Evolutionary conservation across 140 eudicot genomes (phyloP), one percentile per base, ranked within the genome.

Genomic region (Flaveria floridana): DNA sequence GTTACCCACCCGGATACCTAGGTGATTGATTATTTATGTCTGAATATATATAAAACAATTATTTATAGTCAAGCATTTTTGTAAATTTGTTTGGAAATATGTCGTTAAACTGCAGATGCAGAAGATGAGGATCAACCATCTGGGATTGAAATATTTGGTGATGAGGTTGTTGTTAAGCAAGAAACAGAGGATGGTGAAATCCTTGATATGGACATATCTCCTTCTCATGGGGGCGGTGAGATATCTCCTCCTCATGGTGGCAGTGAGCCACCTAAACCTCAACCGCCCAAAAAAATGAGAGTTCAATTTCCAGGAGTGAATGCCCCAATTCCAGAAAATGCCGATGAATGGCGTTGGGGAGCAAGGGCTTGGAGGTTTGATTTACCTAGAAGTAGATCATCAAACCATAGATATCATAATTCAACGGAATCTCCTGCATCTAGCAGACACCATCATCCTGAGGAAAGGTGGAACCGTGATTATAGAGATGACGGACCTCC

Each of bases 1-100:
- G 98, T 46, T 92, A 89, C 74, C 98, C 98, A 39, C 98, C 96
- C n/a, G 98, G 96, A 48, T 92, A 92, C 83, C 72, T 92, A 68
- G 98, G 98, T 92, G 87, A 57, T 10, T 2, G 14, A 74, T 46
- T 50, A 37, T 61, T 21, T 8, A 2, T 69, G 23, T 50, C 51
- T 20, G 30, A 41, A 18, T 34, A 44, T 12, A 25, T 10, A 41
- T 14, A 58, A 48, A 61, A 30, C 34, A 44, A 2, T 74, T 37
- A 5, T 21, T 75, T 65, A 15, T 39, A 1, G 50, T 30, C 6
- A 1, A 68, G 2, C 18, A 1, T 68, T 23, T 48, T n/a, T 23
- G 16, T 13, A 4, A 18, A 7, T 65, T 67, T 56, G 46, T 58
- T 72, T 47, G 50, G 57, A 42, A 21, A 15, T 42, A n/a, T 19